These are phyloP conservation scores for Tetragonia tetragonoides DNA, from an alignment of 148 eudicot species.

Conservation along the genomic window DNA sequence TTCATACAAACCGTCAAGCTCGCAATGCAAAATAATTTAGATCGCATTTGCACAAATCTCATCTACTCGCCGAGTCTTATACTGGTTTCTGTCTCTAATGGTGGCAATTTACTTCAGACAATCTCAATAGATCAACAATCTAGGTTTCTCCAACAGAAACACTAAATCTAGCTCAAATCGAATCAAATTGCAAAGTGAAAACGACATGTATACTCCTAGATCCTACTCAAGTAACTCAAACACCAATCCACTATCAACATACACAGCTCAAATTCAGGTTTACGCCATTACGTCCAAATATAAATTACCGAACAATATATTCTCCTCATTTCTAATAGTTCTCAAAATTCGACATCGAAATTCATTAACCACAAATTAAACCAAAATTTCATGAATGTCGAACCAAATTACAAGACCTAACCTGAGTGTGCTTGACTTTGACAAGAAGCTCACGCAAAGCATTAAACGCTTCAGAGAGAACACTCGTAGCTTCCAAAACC, in stretches of 20 bases:
- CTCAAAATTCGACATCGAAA: neutral
- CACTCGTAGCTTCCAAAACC: slow-evolving; percentile 59
- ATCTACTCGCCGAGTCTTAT: neutral
- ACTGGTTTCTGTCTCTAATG: neutral
- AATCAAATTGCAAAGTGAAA: neutral
- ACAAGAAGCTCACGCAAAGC: slow-evolving; percentile 72
- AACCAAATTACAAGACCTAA: slow-evolving; percentile 16
- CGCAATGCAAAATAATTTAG: neutral
- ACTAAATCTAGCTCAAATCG: neutral
- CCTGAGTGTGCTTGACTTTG: slow-evolving; percentile 72
- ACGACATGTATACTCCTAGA: neutral
- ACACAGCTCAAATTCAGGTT: neutral
- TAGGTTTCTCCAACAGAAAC: neutral
- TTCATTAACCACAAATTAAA: neutral
- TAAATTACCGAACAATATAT: neutral
- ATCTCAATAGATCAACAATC: neutral
- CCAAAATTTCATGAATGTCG: neutral
- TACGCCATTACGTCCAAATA: neutral
- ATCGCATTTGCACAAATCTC: neutral
- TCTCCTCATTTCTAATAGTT: neutral
- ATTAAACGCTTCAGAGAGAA: slow-evolving; percentile 55
- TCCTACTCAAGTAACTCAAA: neutral
- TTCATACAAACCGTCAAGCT: no score
- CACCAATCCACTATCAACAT: neutral
- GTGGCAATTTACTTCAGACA: neutral